phyloP scores from a whole-genome alignment of 2,329 filamentous ascomycete genomes.

The Incumbomyces lentus region DNA sequence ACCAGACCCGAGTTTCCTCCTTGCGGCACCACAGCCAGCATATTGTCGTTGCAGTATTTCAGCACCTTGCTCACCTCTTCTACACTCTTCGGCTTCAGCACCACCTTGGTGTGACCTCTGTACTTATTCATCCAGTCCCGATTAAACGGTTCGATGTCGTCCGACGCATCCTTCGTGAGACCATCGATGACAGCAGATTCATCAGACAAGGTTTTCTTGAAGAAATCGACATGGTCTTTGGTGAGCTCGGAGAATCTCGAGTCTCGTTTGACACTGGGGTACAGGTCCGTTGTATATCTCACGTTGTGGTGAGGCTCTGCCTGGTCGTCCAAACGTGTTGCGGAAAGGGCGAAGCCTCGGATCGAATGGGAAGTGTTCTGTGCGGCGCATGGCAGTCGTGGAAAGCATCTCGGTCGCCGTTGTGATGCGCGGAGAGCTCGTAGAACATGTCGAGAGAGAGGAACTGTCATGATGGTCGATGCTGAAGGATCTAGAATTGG shows the following conservation, averaged over 20 bases:
- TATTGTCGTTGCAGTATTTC: slow-evolving; percentile 88
- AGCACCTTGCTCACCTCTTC: slow-evolving; percentile 85
- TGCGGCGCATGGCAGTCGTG: background rate
- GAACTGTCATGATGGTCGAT: background rate
- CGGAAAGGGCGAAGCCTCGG: slow-evolving; percentile 12
- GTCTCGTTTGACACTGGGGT: slow-evolving; percentile 70
- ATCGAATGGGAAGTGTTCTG: slow-evolving; percentile 5
- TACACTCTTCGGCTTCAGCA: slow-evolving; percentile 73
- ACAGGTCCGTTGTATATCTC: slow-evolving; percentile 74
- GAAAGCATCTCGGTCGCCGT: background rate
- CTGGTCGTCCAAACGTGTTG: slow-evolving; percentile 9
- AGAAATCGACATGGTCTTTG: slow-evolving; percentile 68
- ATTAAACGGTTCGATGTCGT: slow-evolving; percentile 87
- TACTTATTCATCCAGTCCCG: slow-evolving; percentile 99
- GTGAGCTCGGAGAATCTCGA: slow-evolving; percentile 60
- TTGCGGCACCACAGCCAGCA: slow-evolving; percentile 88
- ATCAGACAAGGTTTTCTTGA: slow-evolving; percentile 68
- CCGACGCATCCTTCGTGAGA: slow-evolving; percentile 59
- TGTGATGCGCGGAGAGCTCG: background rate
- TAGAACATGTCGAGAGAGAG: background rate
- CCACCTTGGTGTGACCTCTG: slow-evolving; percentile 75
- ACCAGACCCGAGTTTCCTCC: slow-evolving; percentile 95
- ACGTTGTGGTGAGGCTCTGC: slow-evolving; percentile 25
- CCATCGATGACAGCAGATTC: slow-evolving; percentile 77
- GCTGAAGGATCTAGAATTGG: no score